These are phyloP conservation scores for Micractinium conductrix DNA, from an alignment of 139 green algal genomes.

Conservation along the genomic window DNA sequence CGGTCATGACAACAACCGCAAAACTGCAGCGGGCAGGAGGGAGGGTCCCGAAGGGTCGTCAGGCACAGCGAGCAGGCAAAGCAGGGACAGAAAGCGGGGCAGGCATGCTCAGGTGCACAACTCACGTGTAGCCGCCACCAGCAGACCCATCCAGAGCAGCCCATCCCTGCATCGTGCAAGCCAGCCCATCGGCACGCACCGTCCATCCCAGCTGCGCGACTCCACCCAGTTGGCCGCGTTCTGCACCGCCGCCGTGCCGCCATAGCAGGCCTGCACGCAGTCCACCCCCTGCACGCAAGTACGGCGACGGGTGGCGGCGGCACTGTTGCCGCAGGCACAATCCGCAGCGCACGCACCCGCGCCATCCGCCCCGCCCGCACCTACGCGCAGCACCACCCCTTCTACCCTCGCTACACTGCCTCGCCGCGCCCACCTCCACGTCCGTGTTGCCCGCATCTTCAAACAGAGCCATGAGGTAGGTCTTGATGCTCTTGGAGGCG, in stretches of 20 bases:
- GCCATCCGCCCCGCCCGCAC: neutral
- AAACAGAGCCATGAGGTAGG: slow-evolving; percentile 77
- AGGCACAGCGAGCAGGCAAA: neutral
- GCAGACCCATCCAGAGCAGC: neutral
- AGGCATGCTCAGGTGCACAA: neutral
- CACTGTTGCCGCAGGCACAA: neutral
- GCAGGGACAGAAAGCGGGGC: neutral
- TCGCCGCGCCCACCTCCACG: slow-evolving; percentile 61
- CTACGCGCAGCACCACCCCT: too few species aligned
- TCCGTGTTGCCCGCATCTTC: slow-evolving; percentile 64
- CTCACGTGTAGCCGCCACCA: neutral
- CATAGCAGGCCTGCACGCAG: slow-evolving; percentile 86
- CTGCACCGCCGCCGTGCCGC: slow-evolving; percentile 84
- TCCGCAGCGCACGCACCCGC: too few species aligned
- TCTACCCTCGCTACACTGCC: too few species aligned
- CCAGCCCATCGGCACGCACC: slow-evolving; percentile 22
- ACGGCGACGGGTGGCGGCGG: neutral
- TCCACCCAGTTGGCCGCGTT: slow-evolving; percentile 80
- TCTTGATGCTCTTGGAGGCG: slow-evolving; percentile 87
- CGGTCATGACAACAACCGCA: slow-evolving; percentile 82
- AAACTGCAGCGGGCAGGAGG: slow-evolving; percentile 25
- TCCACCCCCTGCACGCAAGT: slow-evolving; percentile 72
- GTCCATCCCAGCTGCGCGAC: slow-evolving; percentile 75
- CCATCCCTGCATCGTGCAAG: neutral
- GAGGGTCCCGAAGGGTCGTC: neutral